phyloP scores from a whole-genome alignment of 2,329 filamentous ascomycete species.

The Madurella mycetomatis region DNA sequence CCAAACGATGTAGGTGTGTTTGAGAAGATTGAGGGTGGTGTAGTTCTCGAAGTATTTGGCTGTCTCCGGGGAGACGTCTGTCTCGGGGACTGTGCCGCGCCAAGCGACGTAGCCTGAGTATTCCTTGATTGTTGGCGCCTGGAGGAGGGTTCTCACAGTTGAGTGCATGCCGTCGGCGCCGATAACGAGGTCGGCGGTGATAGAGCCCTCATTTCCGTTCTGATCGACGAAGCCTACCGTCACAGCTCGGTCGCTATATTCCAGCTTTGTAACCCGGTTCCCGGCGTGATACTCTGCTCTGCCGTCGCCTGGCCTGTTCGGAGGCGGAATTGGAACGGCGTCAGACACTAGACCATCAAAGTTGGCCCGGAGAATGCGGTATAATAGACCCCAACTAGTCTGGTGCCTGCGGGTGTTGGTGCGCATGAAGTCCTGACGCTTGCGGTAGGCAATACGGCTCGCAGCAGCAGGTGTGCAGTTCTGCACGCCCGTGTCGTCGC shows the following conservation, averaged over 20 bases:
- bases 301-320: conserved; percentile 19
- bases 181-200: conserved; percentile 34
- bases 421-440: conserved; percentile 6
- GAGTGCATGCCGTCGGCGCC: conserved; percentile 32
- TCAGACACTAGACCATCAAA: conserved; percentile 34
- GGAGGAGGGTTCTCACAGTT: conserved; percentile 26
- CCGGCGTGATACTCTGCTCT: conserved; percentile 23
- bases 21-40: conserved; percentile 15
- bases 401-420: conserved; percentile 29
- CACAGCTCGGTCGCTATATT: conserved; percentile 13
- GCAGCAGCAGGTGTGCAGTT: conserved; percentile 9
- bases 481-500: conserved; percentile 30
- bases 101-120: conserved; percentile 30
- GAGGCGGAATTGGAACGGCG: conserved; percentile 23
- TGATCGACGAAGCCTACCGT: conserved; percentile 25
- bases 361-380: conserved; percentile 37
- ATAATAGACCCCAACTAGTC: conserved; percentile 40
- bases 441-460: conserved; percentile 17
- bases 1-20: conserved; percentile 24
- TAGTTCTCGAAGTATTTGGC: conserved; percentile 20
- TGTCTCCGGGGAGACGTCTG: conserved; percentile 20
- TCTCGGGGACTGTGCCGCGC: conserved; percentile 26
- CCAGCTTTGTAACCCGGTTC: conserved; percentile 21
- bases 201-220: conserved; percentile 22
- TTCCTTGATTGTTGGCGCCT: conserved; percentile 13